Conservation (phyloP, 306 rosid genomes). For the Nissolia schottii region DNA sequence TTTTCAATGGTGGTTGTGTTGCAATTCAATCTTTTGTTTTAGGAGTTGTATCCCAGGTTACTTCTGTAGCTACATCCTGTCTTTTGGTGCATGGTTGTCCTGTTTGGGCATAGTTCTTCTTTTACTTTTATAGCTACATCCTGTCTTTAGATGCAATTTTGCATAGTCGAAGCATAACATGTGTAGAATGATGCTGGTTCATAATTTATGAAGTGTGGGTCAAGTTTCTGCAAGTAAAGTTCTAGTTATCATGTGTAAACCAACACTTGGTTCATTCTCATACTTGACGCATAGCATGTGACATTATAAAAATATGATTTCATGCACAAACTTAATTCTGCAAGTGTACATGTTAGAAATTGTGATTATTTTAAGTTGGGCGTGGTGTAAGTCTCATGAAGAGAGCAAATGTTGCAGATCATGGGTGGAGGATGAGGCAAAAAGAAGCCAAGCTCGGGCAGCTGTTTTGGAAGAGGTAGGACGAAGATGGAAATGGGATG, state of each 20-base stretch:
- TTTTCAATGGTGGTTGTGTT: not conserved
- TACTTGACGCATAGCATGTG: not conserved
- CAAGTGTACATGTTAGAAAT: not conserved
- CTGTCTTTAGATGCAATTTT: not conserved
- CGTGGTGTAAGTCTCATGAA: slow-evolving; percentile 18
- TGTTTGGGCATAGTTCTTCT: too few species aligned
- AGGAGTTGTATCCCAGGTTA: not conserved
- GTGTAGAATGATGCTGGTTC: not conserved
- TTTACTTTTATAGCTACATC: not conserved
- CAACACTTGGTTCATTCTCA: not conserved
- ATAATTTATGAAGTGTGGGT: not conserved
- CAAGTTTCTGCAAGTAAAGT: not conserved
- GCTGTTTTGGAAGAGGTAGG: slow-evolving; percentile 87
- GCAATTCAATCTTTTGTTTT: slow-evolving; percentile 5
- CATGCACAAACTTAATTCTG: not conserved
- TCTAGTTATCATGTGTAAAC: not conserved
- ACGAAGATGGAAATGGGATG: slow-evolving; percentile 87
- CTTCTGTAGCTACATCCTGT: not conserved
- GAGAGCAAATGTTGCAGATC: slow-evolving; percentile 55
- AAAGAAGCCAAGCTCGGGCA: slow-evolving; percentile 78
- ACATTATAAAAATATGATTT: not conserved
- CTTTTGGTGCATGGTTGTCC: not conserved
- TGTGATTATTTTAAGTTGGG: slow-evolving; percentile 2
- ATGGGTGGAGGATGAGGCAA: slow-evolving; percentile 99
- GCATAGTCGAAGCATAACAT: not conserved